Percentiles rank a stretch among this genome's conserved stretches.
Evolutionary conservation across 2,329 filamentous ascomycete species (phyloP).

Genomic region (Alternaria angustiovoidea): DNA sequence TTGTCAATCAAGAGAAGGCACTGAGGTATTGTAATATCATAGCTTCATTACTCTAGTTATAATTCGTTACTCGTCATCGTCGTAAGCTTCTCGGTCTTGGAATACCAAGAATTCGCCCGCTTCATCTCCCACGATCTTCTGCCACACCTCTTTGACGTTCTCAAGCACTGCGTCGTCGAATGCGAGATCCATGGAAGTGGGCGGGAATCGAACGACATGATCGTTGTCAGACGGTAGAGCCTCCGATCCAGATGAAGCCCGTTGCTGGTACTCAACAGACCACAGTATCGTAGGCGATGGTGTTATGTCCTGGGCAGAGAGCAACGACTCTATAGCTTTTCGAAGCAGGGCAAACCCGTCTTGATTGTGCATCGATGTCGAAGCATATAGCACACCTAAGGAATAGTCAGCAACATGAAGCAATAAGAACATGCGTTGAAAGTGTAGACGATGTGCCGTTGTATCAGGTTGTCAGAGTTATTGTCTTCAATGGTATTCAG

Average conservation of each 20-base stretch:
- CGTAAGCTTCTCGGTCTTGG: slow-evolving; percentile 75
- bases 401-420: slow-evolving; percentile 47
- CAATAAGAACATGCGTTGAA: slow-evolving; percentile 3
- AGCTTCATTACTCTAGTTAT: neutral
- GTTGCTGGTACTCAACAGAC: slow-evolving; percentile 62
- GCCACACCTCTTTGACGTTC: slow-evolving; percentile 75
- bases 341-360: slow-evolving; percentile 49
- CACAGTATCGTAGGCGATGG: slow-evolving; percentile 57
- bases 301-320: slow-evolving; percentile 49
- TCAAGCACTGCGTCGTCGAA: slow-evolving; percentile 77
- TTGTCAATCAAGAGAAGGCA: neutral
- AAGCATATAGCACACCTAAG: slow-evolving; percentile 67
- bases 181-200: slow-evolving; percentile 69
- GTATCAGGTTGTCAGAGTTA: slow-evolving; percentile 86
- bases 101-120: slow-evolving; percentile 76
- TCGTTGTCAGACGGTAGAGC: slow-evolving; percentile 41
- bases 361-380: slow-evolving; percentile 51
- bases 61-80: slow-evolving; percentile 56
- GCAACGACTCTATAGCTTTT: slow-evolving; percentile 54
- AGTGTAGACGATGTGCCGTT: slow-evolving; percentile 47
- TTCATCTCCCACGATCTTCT: slow-evolving; percentile 64
- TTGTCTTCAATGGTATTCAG: slow-evolving; percentile 91
- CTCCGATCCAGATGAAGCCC: slow-evolving; percentile 28
- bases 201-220: slow-evolving; percentile 64
- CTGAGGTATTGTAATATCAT: neutral